A percentile compares a stretch with the other conserved stretches of the same genome.
Evolutionary conservation across 805 yeast species (phyloP).

Genomic region (Kodamaea laetipori): DNA sequence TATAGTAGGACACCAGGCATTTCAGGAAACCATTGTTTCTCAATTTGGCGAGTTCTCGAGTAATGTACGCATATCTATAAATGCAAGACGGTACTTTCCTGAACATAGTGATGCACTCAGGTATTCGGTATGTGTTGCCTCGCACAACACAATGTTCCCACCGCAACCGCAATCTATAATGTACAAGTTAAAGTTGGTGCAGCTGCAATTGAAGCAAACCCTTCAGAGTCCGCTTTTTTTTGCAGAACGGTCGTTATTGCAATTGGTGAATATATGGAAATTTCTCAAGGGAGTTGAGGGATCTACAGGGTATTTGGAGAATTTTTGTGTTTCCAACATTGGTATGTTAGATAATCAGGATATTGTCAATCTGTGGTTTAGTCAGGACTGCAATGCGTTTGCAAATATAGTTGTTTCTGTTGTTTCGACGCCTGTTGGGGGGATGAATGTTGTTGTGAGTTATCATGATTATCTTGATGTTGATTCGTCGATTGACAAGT

Average conservation of each 20-base stretch:
- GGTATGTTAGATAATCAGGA: constrained; percentile 7
- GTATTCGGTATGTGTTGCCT: constrained; percentile 11
- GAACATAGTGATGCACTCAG: constrained; percentile 6
- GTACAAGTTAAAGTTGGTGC: constrained; percentile 3
- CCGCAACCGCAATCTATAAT: constrained; percentile 2
- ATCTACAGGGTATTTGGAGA: constrained; percentile 10
- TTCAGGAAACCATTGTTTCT: constrained; percentile 9
- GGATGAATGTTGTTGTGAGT: constrained; percentile 10
- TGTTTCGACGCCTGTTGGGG: constrained; percentile 9
- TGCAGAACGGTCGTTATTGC: constrained; percentile 9
- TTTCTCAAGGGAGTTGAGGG: constrained; percentile 11
- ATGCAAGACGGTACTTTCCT: constrained; percentile 12
- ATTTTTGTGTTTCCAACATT: constrained; percentile 11
- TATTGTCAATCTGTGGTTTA: constrained; percentile 13
- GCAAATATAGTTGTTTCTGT: constrained; percentile 9
- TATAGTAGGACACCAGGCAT: constrained; percentile 9
- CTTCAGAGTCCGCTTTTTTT: constrained; percentile 10
- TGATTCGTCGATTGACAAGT: constrained; percentile 5
- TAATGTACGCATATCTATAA: constrained; percentile 12
- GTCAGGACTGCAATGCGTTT: constrained; percentile 13
- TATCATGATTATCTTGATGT: constrained; percentile 12
- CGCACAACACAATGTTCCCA: constrained; percentile 6
- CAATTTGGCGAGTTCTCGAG: constrained; percentile 11
- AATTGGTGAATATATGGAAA: constrained; percentile 12
- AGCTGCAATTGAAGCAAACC: constrained; percentile 7